Evolutionary conservation across 257 asterid species (phyloP), one percentile per base, ranked within the genome.

Genomic region (Voacanga thouarsii): DNA sequence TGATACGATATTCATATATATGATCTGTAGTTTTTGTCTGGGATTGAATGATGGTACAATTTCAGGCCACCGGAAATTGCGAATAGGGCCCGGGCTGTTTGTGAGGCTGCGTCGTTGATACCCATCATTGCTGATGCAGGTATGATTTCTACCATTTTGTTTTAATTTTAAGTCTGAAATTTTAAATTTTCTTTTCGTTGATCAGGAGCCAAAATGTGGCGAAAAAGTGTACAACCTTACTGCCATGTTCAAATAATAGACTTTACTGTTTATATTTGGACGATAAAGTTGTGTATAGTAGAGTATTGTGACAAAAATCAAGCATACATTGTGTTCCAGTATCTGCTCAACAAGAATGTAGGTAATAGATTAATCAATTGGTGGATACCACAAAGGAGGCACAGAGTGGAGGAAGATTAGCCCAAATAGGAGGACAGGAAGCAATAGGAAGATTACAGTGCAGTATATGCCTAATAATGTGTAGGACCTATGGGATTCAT

Each of bases 121-220:
- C 77, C 81, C 4, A 78, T 78, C 37, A 71, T 78, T 60, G 81
- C 72, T 71, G 81, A 78, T 71, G 81, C 81, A 16, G 81, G 77
- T 78, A 44, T 70, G 18, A 10, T 33, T 41, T 51, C 53, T 28
- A 3, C 16, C 23, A 6, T 61, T 47, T 65, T 9, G 4, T 30
- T 76, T 49, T 49, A 9, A 14, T 76, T 39, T n/a, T n/a, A 14
- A 12, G 26, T 12, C 47, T 9, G 28, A 12, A 51, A 23, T 26
- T 45, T 47, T 50, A 7, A n/a, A 26, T 14, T 65, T 55, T 37
- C 11, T 51, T 50, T 60, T 14, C 1, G 18, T 33, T 30, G 19
- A 23, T 3, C 24, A 26, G 30, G 45, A 49, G 23, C 12, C 12
- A 6, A 7, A 4, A 67, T 37, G 50, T 9, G 30, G 67, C 39